phyloP scores from a whole-genome alignment of 352 stramenopile genomes.

The Aphanomyces invadans region DNA sequence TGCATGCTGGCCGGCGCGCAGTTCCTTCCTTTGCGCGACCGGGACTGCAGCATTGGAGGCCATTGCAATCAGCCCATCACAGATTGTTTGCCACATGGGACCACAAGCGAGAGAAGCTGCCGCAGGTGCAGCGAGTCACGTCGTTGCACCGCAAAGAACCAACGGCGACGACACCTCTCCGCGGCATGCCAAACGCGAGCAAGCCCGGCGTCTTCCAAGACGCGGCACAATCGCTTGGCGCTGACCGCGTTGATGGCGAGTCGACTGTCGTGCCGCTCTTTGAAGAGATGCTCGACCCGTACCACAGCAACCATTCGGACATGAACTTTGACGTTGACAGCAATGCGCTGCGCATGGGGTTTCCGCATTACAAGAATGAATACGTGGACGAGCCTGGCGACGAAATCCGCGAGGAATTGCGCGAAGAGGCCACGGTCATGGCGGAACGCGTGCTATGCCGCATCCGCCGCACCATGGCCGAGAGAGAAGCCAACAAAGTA shows the following conservation, averaged over 20 bases:
- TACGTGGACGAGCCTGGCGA: constrained; percentile 30
- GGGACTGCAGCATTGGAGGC: background rate
- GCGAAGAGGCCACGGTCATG: constrained; percentile 52
- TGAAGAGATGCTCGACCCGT: background rate
- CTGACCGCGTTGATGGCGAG: background rate
- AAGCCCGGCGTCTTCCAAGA: background rate
- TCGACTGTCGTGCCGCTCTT: background rate
- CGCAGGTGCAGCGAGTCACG: background rate
- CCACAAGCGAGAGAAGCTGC: constrained; percentile 16
- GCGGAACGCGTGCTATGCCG: constrained; percentile 71
- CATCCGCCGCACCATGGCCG: constrained; percentile 75
- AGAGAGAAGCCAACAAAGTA: constrained; percentile 73
- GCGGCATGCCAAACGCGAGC: background rate
- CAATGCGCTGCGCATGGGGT: constrained; percentile 65
- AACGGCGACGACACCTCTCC: background rate
- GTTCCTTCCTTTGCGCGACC: background rate
- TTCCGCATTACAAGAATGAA: constrained; percentile 41
- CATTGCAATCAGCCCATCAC: background rate
- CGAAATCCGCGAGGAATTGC: constrained; percentile 63
- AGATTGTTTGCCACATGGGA: constrained; percentile 14
- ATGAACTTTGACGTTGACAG: constrained; percentile 35
- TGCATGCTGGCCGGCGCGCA: background rate
- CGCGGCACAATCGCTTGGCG: background rate
- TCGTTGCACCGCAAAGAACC: background rate
- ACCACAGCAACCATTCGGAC: background rate